phyloP scores from a whole-genome alignment of 2,329 filamentous ascomycete species.

The Gnomoniopsis sp. region DNA sequence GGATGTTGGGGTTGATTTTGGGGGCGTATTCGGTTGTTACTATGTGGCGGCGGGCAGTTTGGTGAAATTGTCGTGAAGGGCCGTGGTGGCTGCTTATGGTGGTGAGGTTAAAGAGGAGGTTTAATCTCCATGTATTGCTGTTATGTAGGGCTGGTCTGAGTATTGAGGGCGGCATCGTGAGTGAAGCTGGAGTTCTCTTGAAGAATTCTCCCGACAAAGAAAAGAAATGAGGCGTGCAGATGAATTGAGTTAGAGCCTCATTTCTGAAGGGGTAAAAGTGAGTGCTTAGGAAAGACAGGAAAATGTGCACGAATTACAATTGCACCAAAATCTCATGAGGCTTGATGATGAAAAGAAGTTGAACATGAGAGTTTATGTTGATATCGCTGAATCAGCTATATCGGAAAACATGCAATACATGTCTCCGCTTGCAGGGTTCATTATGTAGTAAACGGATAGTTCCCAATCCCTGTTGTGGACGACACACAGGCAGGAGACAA shows the following conservation, averaged over 20 bases:
- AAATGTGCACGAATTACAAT: not conserved
- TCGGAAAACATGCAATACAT: too few species aligned
- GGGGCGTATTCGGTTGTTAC: not conserved
- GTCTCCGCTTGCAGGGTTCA: too few species aligned
- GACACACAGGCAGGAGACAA: too few species aligned
- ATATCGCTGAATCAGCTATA: too few species aligned
- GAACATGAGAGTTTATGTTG: too few species aligned
- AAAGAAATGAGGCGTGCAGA: not conserved
- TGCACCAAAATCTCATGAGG: too few species aligned
- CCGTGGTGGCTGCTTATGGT: too few species aligned
- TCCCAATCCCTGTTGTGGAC: too few species aligned
- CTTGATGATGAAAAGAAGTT: too few species aligned
- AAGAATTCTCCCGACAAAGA: not conserved
- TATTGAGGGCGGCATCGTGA: conserved; percentile 3
- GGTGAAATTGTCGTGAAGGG: not conserved
- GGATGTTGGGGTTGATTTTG: not conserved
- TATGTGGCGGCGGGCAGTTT: not conserved
- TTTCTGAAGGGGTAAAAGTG: not conserved
- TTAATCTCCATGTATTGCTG: not conserved
- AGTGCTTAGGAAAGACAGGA: not conserved
- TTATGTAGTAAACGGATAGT: too few species aligned
- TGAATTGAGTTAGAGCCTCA: not conserved
- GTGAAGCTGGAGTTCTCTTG: not conserved
- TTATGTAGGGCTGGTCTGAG: not conserved
- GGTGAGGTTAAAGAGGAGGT: too few species aligned